Conservation (phyloP, 2,329 filamentous ascomycete genomes). For the Gremmenia infestans region DNA sequence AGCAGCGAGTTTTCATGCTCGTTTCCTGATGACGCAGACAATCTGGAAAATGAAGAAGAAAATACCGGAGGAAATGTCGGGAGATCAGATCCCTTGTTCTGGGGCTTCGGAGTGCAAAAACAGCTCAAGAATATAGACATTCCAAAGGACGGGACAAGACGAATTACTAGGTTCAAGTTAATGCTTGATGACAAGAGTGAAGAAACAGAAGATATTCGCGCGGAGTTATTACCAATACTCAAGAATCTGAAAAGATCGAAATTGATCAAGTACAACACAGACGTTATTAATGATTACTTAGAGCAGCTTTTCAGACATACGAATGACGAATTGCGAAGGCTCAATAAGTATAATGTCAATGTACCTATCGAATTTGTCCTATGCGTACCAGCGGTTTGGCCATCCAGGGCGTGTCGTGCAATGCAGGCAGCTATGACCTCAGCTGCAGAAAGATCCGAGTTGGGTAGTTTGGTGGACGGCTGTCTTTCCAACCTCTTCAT, state of each 20-base stretch:
- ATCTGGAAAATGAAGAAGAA: not conserved
- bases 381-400: conserved; percentile 14
- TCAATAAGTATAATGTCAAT: conserved; percentile 3
- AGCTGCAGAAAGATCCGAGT: conserved; percentile 2
- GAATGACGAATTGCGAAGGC: conserved; percentile 6
- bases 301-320: conserved; percentile 14
- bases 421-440: conserved; percentile 9
- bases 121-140: conserved; percentile 1
- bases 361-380: conserved; percentile 11
- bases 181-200: conserved; percentile 3
- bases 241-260: conserved; percentile 1
- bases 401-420: conserved; percentile 4
- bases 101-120: conserved; percentile 8
- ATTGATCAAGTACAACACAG: conserved; percentile 8
- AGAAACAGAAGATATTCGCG: conserved; percentile 1
- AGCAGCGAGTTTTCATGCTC: conserved; percentile 1
- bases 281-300: conserved; percentile 16
- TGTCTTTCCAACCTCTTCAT: conserved; percentile 29
- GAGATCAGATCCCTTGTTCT: conserved; percentile 1
- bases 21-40: not conserved
- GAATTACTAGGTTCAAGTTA: conserved; percentile 3
- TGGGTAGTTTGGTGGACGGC: conserved; percentile 9
- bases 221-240: not conserved
- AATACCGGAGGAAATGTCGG: not conserved
- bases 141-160: conserved; percentile 1